Evolutionary conservation across 371 early-diverging fungal species (phyloP).

Genomic region (Cokeromyces recurvatus): DNA sequence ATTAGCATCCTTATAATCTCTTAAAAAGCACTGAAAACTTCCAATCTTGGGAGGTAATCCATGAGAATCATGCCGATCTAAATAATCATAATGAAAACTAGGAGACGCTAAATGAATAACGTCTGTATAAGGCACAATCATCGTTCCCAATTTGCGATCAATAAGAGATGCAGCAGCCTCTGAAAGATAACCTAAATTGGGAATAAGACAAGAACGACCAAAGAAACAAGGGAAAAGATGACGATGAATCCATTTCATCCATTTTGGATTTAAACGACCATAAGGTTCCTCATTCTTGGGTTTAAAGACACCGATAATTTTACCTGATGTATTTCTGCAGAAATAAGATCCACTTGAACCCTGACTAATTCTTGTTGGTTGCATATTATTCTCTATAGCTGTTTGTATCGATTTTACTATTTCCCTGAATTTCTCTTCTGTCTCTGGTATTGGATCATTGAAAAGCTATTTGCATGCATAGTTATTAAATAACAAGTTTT

Average conservation of each 20-base stretch:
- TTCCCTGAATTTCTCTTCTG: conserved; percentile 43
- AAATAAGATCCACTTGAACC: conserved; percentile 93
- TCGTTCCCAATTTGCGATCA: conserved; percentile 71
- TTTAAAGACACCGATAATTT: conserved; percentile 88
- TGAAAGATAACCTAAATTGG: conserved; percentile 84
- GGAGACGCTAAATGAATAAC: conserved; percentile 71
- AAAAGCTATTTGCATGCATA: conserved; percentile 8
- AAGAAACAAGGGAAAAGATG: conserved; percentile 87
- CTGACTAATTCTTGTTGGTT: conserved; percentile 65
- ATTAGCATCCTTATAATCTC: conserved; percentile 79
- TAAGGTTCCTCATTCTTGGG: conserved; percentile 95
- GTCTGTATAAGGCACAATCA: conserved; percentile 83
- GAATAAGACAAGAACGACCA: conserved; percentile 85
- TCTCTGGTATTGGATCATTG: conserved; percentile 34
- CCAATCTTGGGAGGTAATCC: conserved; percentile 76
- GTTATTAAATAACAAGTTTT: not conserved
- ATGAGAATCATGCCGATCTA: conserved; percentile 38
- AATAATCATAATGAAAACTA: conserved; percentile 72
- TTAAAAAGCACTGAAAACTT: conserved; percentile 81
- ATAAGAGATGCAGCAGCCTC: conserved; percentile 83
- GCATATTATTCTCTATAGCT: conserved; percentile 66
- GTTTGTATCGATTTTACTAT: conserved; percentile 67
- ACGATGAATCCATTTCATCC: conserved; percentile 91
- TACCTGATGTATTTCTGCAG: conserved; percentile 63
- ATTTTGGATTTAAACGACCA: conserved; percentile 87